phyloP scores from a whole-genome alignment of 1,284 basidiomycete species.

The Irpex sp. region DNA sequence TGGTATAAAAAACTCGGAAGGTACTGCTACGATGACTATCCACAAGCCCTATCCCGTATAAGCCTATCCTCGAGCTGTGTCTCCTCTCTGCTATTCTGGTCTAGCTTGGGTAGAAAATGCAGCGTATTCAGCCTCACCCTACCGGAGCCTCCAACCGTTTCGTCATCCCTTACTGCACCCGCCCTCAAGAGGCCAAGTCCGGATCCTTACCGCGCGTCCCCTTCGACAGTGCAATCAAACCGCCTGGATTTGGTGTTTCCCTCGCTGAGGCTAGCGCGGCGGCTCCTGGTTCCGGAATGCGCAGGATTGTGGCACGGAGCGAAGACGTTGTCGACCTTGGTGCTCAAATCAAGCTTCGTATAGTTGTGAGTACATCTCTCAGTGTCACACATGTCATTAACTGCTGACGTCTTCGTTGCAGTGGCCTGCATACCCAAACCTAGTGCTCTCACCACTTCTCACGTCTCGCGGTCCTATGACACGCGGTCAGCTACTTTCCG shows the following conservation, averaged over 20 bases:
- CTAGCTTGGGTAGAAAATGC: neutral
- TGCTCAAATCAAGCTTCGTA: neutral
- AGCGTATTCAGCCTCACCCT: neutral
- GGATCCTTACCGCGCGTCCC: neutral
- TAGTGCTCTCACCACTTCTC: neutral
- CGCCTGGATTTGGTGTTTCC: neutral
- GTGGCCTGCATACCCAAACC: neutral
- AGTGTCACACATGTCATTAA: neutral
- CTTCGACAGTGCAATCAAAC: neutral
- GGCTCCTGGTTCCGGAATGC: neutral
- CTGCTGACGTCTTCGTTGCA: neutral
- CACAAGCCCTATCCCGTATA: neutral
- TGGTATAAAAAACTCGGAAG: neutral
- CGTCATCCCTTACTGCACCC: neutral
- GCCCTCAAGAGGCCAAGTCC: neutral
- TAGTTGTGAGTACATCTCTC: neutral
- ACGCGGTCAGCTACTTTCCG: neutral
- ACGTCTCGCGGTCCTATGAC: neutral
- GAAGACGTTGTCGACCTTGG: neutral
- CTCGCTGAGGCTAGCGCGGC: neutral
- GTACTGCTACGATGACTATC: neutral
- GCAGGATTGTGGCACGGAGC: neutral
- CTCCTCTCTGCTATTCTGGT: neutral
- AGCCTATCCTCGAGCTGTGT: neutral
- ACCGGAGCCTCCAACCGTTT: neutral